Base-by-base conservation (phyloP, 2,329 filamentous ascomycete genomes). In the Botrytis sinoallii region DNA sequence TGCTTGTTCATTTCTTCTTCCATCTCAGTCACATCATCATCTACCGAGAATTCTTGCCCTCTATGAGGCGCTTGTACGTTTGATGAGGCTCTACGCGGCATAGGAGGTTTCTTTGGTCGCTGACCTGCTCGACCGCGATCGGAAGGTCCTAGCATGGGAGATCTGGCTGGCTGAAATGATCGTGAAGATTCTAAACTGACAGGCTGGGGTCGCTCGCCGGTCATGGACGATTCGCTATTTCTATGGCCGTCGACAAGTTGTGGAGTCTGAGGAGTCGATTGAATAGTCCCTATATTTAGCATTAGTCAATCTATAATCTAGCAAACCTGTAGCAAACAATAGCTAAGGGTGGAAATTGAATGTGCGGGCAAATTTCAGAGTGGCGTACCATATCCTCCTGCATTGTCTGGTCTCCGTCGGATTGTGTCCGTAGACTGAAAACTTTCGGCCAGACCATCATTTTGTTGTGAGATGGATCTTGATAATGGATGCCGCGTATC, bases 21-120 rank as follows among this genome's bases (percentile, higher is more conserved):
- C 32, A 97, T 90, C 82, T 98, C 95, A 76, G 90, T 87, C 38
- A 90, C 86, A 80, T 94, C 94, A 81, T 98, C 95, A 81, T 98
- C 95, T 66, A 93, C 93, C 0, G 95, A 98, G 83, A 97, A 98
- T 75, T 95, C 87, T 75, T 93, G 92, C 44, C 95, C 93, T 71
- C 93, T 91, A 81, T 95, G 90, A 4, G 94, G 94, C 59, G 90
- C 90, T 79, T 89, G 86, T 35, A 81, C 83, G 73, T 88, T 93
- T 38, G 93, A 94, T 1, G 93, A 95, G 74, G 91, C 86, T 75
- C 94, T 91, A 77, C 93, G 91, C 74, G 88, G 82, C 82, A 95
- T 88, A 18, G 88, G 84, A 29, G 94, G 94, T 81, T 95, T 97
- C 76, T 80, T 79, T 76, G 82, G 66, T 70, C 78, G 75, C 80